phyloP scores from a whole-genome alignment of 192 early-diverging fungal genomes.

The Coemansia sp. region DNA sequence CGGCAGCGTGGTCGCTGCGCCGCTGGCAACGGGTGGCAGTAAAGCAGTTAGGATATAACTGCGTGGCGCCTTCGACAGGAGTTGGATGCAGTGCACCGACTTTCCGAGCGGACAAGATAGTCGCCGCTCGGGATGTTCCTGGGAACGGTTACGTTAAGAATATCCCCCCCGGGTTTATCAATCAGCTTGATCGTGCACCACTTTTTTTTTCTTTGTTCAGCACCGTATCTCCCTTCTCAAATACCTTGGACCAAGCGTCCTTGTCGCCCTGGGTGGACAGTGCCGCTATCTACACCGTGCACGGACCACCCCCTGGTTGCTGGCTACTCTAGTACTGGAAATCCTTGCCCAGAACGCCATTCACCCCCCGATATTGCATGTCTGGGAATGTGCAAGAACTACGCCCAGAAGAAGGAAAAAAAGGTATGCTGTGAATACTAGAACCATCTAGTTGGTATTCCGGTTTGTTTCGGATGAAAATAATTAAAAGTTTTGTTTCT shows the following conservation, averaged over 20 bases:
- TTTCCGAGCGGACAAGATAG: conserved; percentile 28
- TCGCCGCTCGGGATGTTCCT: conserved; percentile 16
- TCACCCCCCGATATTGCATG: conserved; percentile 13
- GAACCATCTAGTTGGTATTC: neutral
- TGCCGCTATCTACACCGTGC: conserved; percentile 16
- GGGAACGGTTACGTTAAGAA: conserved; percentile 17
- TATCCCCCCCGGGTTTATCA: conserved; percentile 18
- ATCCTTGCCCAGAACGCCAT: neutral
- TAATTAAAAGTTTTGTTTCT: neutral
- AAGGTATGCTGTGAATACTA: neutral
- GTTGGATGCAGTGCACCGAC: conserved; percentile 31
- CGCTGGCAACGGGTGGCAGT: conserved; percentile 9
- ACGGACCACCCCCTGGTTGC: conserved; percentile 20
- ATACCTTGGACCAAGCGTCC: conserved; percentile 6
- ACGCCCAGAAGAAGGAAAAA: neutral
- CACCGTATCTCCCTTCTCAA: neutral
- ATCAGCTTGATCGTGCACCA: conserved; percentile 29
- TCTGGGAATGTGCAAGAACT: conserved; percentile 11
- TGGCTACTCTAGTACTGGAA: conserved; percentile 1
- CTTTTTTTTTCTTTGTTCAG: neutral
- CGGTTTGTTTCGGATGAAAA: too few relatives aligned
- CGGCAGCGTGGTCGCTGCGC: neutral
- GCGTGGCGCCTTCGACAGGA: conserved; percentile 5
- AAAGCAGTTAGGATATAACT: conserved; percentile 34
- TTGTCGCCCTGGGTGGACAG: conserved; percentile 10